These are phyloP conservation scores for Picochlorum sp. DNA, from an alignment of 139 green algal genomes.

Conservation along the genomic window DNA sequence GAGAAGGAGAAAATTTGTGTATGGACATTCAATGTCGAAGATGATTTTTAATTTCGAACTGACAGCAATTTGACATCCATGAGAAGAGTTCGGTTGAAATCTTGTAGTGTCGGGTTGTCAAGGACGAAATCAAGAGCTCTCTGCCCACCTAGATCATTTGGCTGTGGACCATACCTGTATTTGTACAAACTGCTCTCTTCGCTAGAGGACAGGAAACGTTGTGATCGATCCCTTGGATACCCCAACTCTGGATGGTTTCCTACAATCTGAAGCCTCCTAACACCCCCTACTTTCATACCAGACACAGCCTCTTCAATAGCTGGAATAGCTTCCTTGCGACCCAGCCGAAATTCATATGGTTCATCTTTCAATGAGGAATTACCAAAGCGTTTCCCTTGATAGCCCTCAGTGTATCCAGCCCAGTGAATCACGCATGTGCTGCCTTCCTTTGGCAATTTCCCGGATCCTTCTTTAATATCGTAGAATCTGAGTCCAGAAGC, in stretches of 20 bases:
- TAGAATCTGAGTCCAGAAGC: slow-evolving; percentile 12
- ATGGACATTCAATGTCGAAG: neutral
- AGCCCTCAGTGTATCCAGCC: slow-evolving; percentile 51
- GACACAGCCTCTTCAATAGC: slow-evolving; percentile 72
- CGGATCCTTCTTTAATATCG: slow-evolving; percentile 18
- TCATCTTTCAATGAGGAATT: slow-evolving; percentile 63
- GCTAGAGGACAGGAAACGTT: slow-evolving; percentile 37
- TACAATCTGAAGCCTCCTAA: slow-evolving; percentile 49
- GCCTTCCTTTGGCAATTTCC: slow-evolving; percentile 12
- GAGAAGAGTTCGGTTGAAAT: slow-evolving; percentile 52
- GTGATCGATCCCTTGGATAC: slow-evolving; percentile 36
- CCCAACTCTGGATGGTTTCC: slow-evolving; percentile 41
- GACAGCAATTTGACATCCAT: slow-evolving; percentile 74
- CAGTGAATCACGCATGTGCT: slow-evolving; percentile 49
- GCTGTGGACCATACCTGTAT: slow-evolving; percentile 26
- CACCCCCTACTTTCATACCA: slow-evolving; percentile 57
- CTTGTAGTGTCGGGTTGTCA: slow-evolving; percentile 54
- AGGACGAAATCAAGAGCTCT: slow-evolving; percentile 82
- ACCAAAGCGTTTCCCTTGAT: slow-evolving; percentile 59
- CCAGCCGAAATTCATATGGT: slow-evolving; percentile 61
- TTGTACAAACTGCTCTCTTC: slow-evolving; percentile 29
- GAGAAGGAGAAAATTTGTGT: too few relatives aligned
- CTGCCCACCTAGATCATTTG: slow-evolving; percentile 48
- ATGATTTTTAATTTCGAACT: slow-evolving; percentile 25
- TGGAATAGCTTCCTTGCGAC: slow-evolving; percentile 47